Base-by-base conservation (phyloP, 805 yeast species). In the Lipomyces oligophaga region DNA sequence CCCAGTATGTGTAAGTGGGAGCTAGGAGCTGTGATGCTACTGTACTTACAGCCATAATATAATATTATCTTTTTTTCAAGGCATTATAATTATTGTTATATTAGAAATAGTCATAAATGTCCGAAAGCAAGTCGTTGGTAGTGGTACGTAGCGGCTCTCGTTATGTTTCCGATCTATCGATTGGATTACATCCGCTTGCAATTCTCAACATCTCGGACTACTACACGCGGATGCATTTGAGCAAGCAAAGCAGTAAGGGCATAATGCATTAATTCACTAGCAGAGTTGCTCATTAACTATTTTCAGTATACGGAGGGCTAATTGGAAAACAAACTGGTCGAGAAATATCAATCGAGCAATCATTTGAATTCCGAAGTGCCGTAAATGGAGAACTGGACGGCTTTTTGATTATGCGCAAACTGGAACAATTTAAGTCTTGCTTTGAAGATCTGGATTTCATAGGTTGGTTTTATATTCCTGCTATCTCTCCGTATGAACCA, bases 151-250 rank as follows among this genome's bases (percentile, higher is more conserved):
- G 34, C n/a, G n/a, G n/a, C n/a, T n/a, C n/a, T n/a, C n/a, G n/a
- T n/a, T n/a, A n/a, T n/a, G n/a, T n/a, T 16, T 41, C 49, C 5
- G 54, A 48, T n/a, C 49, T 54, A 2, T 43, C 54, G 10, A 47
- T 54, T 25, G 52, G 48, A 4, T 45, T 66, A 8, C 70, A 66
- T 47, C 67, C 70, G 4, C 47, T 66, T 34, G 65, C 69, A 4
- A 38, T 66, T 27, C 59, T 66, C 34, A 65, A 64, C 50, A 61
- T 66, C 8, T 62, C 69, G 21, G 69, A 66, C 48, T 63, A 54
- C 38, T 60, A 54, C 38, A 63, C 66, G 2, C 53, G 70, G 8
- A 51, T 59, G 20, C 53, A 20, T 32, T 38, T 21, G 33, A 16
- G 41, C 24, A 52, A 49, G 20, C 24, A 38, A 1, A 34, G 31